A percentile compares a stretch with the other conserved stretches of the same genome.
phyloP scores from a whole-genome alignment of 208 protist genomes.

The Acanthamoeba healyi region DNA sequence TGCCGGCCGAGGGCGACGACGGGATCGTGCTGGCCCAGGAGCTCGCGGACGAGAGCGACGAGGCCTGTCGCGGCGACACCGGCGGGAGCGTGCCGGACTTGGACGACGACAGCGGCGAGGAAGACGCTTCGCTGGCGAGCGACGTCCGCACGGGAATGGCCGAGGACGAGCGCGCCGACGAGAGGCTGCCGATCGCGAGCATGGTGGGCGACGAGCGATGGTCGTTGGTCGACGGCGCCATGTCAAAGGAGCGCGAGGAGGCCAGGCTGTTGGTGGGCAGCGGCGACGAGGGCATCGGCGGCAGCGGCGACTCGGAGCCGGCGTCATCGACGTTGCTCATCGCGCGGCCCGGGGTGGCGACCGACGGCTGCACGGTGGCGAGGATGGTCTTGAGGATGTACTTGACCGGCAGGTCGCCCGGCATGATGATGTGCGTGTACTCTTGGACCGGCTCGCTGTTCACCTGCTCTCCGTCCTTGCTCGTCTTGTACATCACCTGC shows the following conservation, averaged over 20 bases:
- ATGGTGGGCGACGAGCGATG: neutral
- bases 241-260: neutral
- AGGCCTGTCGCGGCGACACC: too few species aligned
- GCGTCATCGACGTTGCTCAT: neutral
- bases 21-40: neutral
- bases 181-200: constrained; percentile 24
- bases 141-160: neutral
- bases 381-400: constrained; percentile 50
- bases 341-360: neutral
- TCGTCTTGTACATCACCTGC: neutral
- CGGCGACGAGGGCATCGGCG: constrained; percentile 13
- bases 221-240: neutral
- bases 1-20: neutral
- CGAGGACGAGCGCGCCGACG: neutral
- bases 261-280: neutral
- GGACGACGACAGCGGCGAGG: neutral
- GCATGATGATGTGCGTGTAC: constrained; percentile 21
- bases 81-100: neutral
- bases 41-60: neutral
- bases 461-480: neutral
- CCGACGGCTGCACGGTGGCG: neutral
- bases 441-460: neutral
- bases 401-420: constrained; percentile 26
- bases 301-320: neutral
- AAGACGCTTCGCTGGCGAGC: too few species aligned